Conservation (phyloP, 75 land plant genomes). For the Ceratopteris richardii region DNA sequence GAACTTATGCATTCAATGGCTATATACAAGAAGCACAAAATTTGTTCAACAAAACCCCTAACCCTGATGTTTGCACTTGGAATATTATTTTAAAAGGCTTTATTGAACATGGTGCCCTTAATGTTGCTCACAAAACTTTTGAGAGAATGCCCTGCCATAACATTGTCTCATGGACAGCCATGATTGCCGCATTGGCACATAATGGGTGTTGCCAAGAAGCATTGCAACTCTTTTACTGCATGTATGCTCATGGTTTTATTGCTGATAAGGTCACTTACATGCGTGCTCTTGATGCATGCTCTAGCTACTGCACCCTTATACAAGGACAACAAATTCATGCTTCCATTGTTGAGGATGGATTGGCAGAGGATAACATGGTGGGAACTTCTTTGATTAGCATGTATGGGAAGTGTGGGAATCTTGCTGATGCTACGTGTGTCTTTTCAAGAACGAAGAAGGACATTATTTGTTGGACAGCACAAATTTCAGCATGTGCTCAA, state of each 20-base stretch:
- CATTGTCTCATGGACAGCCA: conserved; percentile 12
- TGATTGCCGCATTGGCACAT: conserved; percentile 43
- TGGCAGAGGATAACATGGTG: conserved; percentile 44
- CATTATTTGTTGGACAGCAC: conserved; percentile 32
- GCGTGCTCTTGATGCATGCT: conserved; percentile 76
- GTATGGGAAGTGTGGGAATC: conserved; percentile 55
- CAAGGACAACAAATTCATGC: conserved; percentile 63
- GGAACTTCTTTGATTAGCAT: conserved; percentile 60
- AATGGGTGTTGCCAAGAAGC: conserved; percentile 34
- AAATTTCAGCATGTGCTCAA: conserved; percentile 23
- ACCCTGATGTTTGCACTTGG: conserved; percentile 23
- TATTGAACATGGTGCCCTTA: conserved; percentile 9
- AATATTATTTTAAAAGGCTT: conserved; percentile 23
- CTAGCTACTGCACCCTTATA: conserved; percentile 29
- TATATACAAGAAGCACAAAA: background rate
- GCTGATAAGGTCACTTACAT: conserved; percentile 54
- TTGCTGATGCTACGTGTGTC: conserved; percentile 31
- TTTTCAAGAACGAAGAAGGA: conserved; percentile 32
- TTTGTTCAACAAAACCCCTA: background rate
- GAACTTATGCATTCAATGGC: background rate
- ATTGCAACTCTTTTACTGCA: conserved; percentile 24
- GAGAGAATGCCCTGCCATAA: conserved; percentile 17
- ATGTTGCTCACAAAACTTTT: conserved; percentile 16
- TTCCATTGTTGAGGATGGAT: conserved; percentile 46
- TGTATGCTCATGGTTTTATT: conserved; percentile 30